Base-by-base conservation (phyloP, 768 basidiomycete genomes). In the Phylloporus scabripes region DNA sequence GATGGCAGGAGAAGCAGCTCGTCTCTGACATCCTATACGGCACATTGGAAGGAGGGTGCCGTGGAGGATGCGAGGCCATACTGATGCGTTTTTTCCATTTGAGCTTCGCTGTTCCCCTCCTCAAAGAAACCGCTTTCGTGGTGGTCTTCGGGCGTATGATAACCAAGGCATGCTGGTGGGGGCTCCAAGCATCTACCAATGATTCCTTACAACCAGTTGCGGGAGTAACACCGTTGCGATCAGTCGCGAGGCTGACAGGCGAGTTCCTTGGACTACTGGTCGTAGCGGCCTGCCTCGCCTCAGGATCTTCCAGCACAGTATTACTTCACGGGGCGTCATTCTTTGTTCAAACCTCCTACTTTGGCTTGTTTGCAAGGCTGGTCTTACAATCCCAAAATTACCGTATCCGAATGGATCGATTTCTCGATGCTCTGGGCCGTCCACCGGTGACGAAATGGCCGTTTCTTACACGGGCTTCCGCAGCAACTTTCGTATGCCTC, bases 401-500 rank as follows among this genome's bases (percentile, higher is more conserved):
- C 29, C 45, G 17, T 7, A 57, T 60, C 10, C 58, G 58, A 9
- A 57, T 48, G 21, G 40, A 51, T 2, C 52, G 48, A n/a, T 41
- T 57, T 4, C 40, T 53, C 4, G 17, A 31, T 7, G 55, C 47
- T 3, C 43, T 60, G 2, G 43, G 23, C 1, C 48, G 12, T 24
- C 59, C 59, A 6, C 11, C 15, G 24, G 46, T 54, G 18, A 57
- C 7, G 24, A 57, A 60, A 23, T 50, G 55, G 55, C 15, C 33
- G 4, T 60, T 60, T 45, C 34, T 12, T 15, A 57, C 58, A 2
- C 49, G 36, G 10, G 55, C 51, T 15, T 50, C 55, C 7, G 58
- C 54, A n/a, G 58, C 52, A 9, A 57, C 59, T 0, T 60, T 60
- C 9, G 46, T 17, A 2, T 56, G 51, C 26, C 47, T 60, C 37